Base-by-base conservation (phyloP, 805 yeast genomes). In the Candida arabinofermentans region DNA sequence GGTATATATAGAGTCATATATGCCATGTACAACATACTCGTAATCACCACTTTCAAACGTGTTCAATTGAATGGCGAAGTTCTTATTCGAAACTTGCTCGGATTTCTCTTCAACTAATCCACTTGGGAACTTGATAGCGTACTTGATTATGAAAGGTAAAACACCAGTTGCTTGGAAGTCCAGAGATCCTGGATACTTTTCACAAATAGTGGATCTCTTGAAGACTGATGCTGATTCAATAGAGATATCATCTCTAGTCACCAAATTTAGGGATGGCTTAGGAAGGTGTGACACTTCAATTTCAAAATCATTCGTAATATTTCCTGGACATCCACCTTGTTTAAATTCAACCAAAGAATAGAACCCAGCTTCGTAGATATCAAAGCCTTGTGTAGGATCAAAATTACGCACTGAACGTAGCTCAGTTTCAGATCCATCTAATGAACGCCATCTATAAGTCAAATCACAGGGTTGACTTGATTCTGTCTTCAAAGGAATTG, bases 1-100 rank as follows among this genome's bases (percentile, higher is more conserved):
- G 42, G 67, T 62, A 54, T 86, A 90, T 19, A 77, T 63, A 0
- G 79, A 64, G 58, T 90, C 97, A 47, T 73, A 79, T 1, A 90
- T 66, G 2, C 77, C 79, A 24, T 66, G 74, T 53, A 90, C 77
- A 7, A 59, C 61, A 51, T 86, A 83, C 36, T 69, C 71, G 58
- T 83, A 84, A 13, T 61, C 66, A 3, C 97, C 97, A 40, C 75
- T 58, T 19, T 56, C 57, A 4, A 55, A 51, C 0, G 79, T 66
- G 8, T 68, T 68, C 43, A 75, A 57, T 14, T 65, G 67, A 26
- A 77, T 55, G 1, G 52, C 51, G 19, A 55, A 54, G n/a, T 49
- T 49, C 17, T 48, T 43, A 18, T 79, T 74, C 1, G 79, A 71
- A 6, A 79, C 75, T 38, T 77, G 79, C 21, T 69, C 49, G 48